phyloP scores from a whole-genome alignment of 441 rosid species.

The Biscutella laevigata region DNA sequence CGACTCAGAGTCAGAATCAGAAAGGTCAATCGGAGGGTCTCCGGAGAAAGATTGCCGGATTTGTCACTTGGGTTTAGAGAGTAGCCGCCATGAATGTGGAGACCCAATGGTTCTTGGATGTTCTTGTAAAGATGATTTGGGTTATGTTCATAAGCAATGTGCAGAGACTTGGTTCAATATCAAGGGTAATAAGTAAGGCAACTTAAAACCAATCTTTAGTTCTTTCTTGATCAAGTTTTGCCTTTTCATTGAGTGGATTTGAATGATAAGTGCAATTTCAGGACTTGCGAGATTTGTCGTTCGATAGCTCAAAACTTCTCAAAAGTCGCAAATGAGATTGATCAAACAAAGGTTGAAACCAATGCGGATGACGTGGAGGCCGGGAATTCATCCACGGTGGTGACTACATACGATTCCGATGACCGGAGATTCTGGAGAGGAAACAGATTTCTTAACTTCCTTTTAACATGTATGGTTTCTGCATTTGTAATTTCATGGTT shows the following conservation, averaged over 20 bases:
- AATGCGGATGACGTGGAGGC: slow-evolving; percentile 26
- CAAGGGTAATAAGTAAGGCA: slow-evolving; percentile 61
- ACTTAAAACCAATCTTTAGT: no score
- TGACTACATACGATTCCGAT: slow-evolving; percentile 32
- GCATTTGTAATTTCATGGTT: slow-evolving; percentile 71
- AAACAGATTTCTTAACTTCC: slow-evolving; percentile 56
- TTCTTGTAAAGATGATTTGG: slow-evolving; percentile 89
- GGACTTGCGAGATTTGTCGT: slow-evolving; percentile 78
- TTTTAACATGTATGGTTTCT: slow-evolving; percentile 66
- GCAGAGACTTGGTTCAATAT: slow-evolving; percentile 98
- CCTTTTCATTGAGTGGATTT: no score
- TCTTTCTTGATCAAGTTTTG: no score
- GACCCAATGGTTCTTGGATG: slow-evolving; percentile 79
- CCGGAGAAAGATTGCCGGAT: slow-evolving; percentile 76
- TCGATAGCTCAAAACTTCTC: slow-evolving; percentile 49
- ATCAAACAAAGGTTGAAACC: slow-evolving; percentile 27
- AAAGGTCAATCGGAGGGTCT: neutral
- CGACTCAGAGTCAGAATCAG: slow-evolving; percentile 25
- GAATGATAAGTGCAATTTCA: slow-evolving; percentile 17
- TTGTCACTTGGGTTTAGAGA: slow-evolving; percentile 88
- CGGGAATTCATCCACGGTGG: slow-evolving; percentile 26
- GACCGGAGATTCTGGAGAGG: slow-evolving; percentile 50
- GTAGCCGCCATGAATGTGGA: slow-evolving; percentile 54
- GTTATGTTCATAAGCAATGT: slow-evolving; percentile 85
- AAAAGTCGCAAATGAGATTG: slow-evolving; percentile 12